Base-by-base conservation (phyloP, 805 yeast species). In the Metschnikowia lunata region DNA sequence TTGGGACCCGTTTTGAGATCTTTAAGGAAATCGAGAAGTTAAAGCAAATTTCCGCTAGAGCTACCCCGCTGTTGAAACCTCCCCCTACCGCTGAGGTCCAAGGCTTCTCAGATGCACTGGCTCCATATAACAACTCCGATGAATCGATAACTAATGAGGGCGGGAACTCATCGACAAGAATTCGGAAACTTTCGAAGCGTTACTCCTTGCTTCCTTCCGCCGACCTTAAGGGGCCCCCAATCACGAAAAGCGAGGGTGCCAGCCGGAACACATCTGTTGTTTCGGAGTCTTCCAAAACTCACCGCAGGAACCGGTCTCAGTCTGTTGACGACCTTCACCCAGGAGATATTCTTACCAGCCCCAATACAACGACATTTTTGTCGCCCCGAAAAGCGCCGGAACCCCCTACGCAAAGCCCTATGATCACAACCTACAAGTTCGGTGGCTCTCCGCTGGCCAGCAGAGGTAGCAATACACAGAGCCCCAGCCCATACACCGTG, bases 1-100 rank as follows among this genome's bases (percentile, higher is more conserved):
- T 93, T 68, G 99, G 99, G 26, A 90, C 97, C 0, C 76, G 99
- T 51, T 93, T 89, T 64, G 97, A 90, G 62, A 79, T 93, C 37
- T 83, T 80, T 64, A 89, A 88, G 59, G 96, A 88, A 60, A 91
- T 93, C 55, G 95, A 88, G 61, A 77, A 80, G 31, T 67, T 85
- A 55, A 73, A 72, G 47, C 58, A 61, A 43, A 53, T 57, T 26
- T 36, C 46, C 27, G 35, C 33, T 23, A 43, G 57, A n/a, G 48
- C 39, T 15, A 40, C 35, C 10, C 23, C 40, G 11, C 49, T 30
- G 48, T 37, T 12, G n/a, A 29, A 12, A 12, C n/a, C n/a, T 11
- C 11, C 31, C 45, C 7, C 36, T 27, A 11, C 34, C 8, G 3
- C 43, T 30, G 42, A n/a, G n/a, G 11, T 6, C 31, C 31, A 29